A percentile compares a stretch with the other conserved stretches of the same genome.
These are phyloP conservation scores for Rugosomyces carneus DNA, from an alignment of 1,284 basidiomycete species.

Conservation along the genomic window DNA sequence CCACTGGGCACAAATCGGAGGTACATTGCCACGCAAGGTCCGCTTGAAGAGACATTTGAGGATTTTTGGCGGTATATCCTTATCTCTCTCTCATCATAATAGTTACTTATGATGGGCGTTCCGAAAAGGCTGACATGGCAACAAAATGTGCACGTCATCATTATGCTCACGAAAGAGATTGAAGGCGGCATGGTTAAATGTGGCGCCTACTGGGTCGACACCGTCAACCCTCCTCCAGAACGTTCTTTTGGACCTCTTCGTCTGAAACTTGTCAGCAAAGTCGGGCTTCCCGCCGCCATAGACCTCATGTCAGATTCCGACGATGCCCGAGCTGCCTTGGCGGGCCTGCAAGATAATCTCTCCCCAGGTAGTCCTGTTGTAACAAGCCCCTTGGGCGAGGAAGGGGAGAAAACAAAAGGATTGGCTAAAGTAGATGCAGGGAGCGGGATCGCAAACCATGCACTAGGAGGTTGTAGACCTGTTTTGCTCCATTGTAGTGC, in stretches of 20 bases:
- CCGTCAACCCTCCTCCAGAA: slow-evolving; percentile 14
- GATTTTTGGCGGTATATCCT: slow-evolving; percentile 93
- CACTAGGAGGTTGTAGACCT: slow-evolving; percentile 40
- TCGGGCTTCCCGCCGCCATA: slow-evolving; percentile 28
- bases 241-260: slow-evolving; percentile 63
- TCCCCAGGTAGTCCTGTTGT: neutral
- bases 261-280: slow-evolving; percentile 58
- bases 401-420: neutral
- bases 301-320: slow-evolving; percentile 11
- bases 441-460: slow-evolving; percentile 46
- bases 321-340: neutral
- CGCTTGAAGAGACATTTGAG: slow-evolving; percentile 81
- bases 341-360: neutral
- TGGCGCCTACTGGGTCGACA: slow-evolving; percentile 83
- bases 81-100: slow-evolving; percentile 7
- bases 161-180: slow-evolving; percentile 89
- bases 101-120: neutral
- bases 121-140: slow-evolving; percentile 60
- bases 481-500: slow-evolving; percentile 82
- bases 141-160: slow-evolving; percentile 73
- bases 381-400: neutral
- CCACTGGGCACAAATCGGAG: slow-evolving; percentile 73
- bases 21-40: slow-evolving; percentile 97
- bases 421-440: slow-evolving; percentile 33
- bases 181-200: slow-evolving; percentile 90